These are phyloP conservation scores for Candida glaebosa DNA, from an alignment of 805 yeast genomes.

Conservation along the genomic window DNA sequence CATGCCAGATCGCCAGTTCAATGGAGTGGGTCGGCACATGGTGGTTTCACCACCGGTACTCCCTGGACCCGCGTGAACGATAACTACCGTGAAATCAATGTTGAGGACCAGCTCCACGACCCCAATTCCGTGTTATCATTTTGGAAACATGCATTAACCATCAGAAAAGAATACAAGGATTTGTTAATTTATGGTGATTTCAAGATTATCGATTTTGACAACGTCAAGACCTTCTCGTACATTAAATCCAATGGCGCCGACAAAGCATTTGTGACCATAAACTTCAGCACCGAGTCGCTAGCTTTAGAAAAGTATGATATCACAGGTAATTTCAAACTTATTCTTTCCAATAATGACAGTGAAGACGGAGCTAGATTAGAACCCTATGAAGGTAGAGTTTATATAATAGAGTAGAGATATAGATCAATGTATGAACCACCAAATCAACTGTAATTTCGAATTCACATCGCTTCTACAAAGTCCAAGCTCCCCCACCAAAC, in stretches of 20 bases:
- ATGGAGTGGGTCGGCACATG: slow-evolving; percentile 45
- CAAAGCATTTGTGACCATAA: slow-evolving; percentile 38
- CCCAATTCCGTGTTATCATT: slow-evolving; percentile 44
- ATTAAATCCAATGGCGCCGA: slow-evolving; percentile 29
- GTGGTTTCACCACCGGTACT: slow-evolving; percentile 45
- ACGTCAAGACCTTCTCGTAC: slow-evolving; percentile 40
- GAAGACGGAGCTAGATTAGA: slow-evolving; percentile 22
- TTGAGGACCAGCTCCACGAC: slow-evolving; percentile 42
- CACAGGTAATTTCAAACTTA: slow-evolving; percentile 20
- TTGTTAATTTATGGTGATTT: slow-evolving; percentile 45
- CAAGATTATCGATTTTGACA: slow-evolving; percentile 41
- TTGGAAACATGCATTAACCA: slow-evolving; percentile 40
- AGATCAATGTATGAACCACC: neutral
- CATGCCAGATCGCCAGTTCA: slow-evolving; percentile 56
- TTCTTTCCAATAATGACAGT: slow-evolving; percentile 22
- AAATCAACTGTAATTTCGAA: neutral
- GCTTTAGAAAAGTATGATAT: slow-evolving; percentile 24
- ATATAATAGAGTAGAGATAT: slow-evolving; percentile 10
- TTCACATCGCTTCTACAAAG: neutral
- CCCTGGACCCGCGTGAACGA: slow-evolving; percentile 57
- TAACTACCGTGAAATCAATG: slow-evolving; percentile 48
- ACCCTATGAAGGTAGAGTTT: slow-evolving; percentile 48
- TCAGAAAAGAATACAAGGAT: slow-evolving; percentile 45
- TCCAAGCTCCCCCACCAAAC: too few relatives aligned
- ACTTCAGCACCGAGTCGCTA: slow-evolving; percentile 34